Percentiles rank a stretch among this genome's conserved stretches.
Conservation (phyloP, 108 stramenopile species). For the Cyclotella cryptica region DNA sequence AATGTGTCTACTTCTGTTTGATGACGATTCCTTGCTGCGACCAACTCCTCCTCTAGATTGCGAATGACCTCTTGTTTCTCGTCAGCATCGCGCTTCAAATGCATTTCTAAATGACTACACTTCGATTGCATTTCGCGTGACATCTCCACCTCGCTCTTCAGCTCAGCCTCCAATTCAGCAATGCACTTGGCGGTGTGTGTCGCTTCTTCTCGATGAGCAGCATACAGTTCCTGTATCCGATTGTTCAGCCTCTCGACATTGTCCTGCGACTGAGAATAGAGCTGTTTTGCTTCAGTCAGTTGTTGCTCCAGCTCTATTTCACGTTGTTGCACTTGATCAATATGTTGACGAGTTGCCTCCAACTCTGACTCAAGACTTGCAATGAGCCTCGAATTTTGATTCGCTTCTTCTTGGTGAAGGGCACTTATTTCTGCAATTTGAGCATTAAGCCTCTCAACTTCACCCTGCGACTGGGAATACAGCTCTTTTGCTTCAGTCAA, state of each 20-base stretch:
- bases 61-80: conserved; percentile 17
- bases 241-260: conserved; percentile 6
- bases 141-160: conserved; percentile 25
- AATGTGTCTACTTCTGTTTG: neutral
- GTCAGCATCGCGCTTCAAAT: conserved; percentile 19
- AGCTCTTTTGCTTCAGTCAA: neutral
- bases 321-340: neutral
- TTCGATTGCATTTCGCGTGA: conserved; percentile 22
- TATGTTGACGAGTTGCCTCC: neutral
- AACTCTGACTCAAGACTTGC: conserved; percentile 1
- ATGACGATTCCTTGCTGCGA: neutral
- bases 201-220: conserved; percentile 6
- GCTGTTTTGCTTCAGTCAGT: neutral
- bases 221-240: conserved; percentile 19
- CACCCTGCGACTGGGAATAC: conserved; percentile 2
- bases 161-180: conserved; percentile 11
- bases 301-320: neutral
- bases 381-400: neutral
- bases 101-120: conserved; percentile 23
- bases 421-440: neutral
- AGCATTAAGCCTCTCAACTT: neutral
- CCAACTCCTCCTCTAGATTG: conserved; percentile 1
- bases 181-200: neutral
- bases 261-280: conserved; percentile 20
- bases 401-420: neutral